Evolutionary conservation across 176 grass and related monocot genomes (phyloP).

Genomic region (Thinopyrum elongatum): DNA sequence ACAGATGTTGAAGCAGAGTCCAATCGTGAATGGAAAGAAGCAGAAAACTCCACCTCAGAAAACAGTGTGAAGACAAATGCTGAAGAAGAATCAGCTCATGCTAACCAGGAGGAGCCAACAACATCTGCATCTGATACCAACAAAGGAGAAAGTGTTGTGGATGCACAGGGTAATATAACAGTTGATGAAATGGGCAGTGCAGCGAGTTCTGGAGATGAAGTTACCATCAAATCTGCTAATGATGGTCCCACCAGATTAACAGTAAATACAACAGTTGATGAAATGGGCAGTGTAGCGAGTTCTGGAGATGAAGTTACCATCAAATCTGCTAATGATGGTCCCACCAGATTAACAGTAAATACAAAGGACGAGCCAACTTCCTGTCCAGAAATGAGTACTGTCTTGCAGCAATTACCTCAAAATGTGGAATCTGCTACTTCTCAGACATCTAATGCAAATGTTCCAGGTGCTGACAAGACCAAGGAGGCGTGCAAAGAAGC

Average conservation of each 20-base stretch:
- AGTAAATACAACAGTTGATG: not conserved
- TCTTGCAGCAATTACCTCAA: slow-evolving; percentile 13
- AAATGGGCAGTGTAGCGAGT: slow-evolving; percentile 1
- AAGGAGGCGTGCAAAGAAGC: slow-evolving; percentile 7
- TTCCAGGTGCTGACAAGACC: slow-evolving; percentile 1
- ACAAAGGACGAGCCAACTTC: slow-evolving; percentile 23
- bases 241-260: not conserved
- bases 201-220: slow-evolving; percentile 28
- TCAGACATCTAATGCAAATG: slow-evolving; percentile 11
- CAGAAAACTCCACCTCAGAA: slow-evolving; percentile 25
- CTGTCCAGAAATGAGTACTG: slow-evolving; percentile 4
- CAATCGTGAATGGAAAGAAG: slow-evolving; percentile 26
- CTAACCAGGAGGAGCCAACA: slow-evolving; percentile 15
- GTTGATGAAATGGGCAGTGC: slow-evolving; percentile 6
- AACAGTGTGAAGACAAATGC: slow-evolving; percentile 11
- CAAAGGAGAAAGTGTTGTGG: slow-evolving; percentile 13
- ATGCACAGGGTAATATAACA: slow-evolving; percentile 11
- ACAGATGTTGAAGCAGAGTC: slow-evolving; percentile 16
- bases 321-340: slow-evolving; percentile 5
- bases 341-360: not conserved
- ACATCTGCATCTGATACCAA: slow-evolving; percentile 12
- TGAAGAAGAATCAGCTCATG: slow-evolving; percentile 19
- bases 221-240: not conserved
- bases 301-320: slow-evolving; percentile 23
- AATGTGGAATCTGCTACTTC: slow-evolving; percentile 2